Base-by-base conservation (phyloP, 306 rosid species). In the Senna tora region DNA sequence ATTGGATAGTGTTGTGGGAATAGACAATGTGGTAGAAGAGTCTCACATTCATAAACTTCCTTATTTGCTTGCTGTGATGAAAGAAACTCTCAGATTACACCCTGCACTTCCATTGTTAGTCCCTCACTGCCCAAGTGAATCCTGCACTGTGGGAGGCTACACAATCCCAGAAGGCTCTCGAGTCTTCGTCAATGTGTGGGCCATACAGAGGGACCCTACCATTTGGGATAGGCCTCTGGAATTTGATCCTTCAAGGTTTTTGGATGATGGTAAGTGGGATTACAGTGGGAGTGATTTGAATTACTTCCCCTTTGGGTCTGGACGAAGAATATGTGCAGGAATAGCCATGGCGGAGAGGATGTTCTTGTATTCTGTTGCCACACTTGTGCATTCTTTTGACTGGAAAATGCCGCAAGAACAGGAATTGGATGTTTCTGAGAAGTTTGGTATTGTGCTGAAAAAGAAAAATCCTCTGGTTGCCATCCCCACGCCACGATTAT, bases 281-380 rank as follows among this genome's bases (percentile, higher is more conserved):
- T 91, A 46, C 36, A 78, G 83, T 63, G 92, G 95, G 4, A 86
- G 20, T 67, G 90, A 88, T 65, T 91, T 91, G 25, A 63, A 13
- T 7, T 91, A 88, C 61, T 50, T 91, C 1, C 96, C 97, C 1
- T 91, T 91, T 77, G 92, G 96, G 14, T 88, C 92, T 28, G 97
- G 96, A 6, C 75, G 90, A 73, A 85, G 97, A 72, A 87, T 87
- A 1, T 88, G 97, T 67, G 92, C 85, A 20, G 97, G 97, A 14
- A 82, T 60, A 2, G 91, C 83, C n/a, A 88, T 91, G 97, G 97
- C 92, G 6, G 91, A 91, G 83, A 87, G 89, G 70, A 83, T 75
- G 7, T 89, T 88, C 38, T 14, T 88, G 34, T 61, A 85, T 66
- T 83, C 80, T 6, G 53, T 84, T 1, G 96, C 97, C 7, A 91